Conservation (phyloP, 768 basidiomycete genomes). For the Mycena metata region DNA sequence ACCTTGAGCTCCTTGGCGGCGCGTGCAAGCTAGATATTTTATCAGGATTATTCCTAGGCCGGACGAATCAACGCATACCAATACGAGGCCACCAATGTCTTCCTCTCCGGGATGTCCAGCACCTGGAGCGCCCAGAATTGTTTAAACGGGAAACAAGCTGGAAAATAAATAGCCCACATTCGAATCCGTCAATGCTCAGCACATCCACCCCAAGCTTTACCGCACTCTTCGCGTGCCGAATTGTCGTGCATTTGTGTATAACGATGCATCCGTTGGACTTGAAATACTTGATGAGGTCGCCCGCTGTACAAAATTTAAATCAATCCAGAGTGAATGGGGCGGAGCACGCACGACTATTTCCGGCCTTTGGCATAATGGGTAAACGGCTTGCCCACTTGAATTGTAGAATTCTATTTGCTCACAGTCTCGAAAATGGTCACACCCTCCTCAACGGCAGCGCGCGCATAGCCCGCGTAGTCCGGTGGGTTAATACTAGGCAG, state of each 20-base stretch:
- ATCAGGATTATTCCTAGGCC: no score
- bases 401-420: no score
- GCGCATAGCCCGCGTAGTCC: slow-evolving; percentile 88
- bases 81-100: slow-evolving; percentile 88
- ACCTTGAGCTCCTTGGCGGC: slow-evolving; percentile 86
- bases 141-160: slow-evolving; percentile 18
- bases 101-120: slow-evolving; percentile 97
- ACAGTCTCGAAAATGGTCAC: slow-evolving; percentile 89
- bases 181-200: slow-evolving; percentile 91
- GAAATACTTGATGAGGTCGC: slow-evolving; percentile 82
- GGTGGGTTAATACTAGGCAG: slow-evolving; percentile 92
- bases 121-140: slow-evolving; percentile 59
- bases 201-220: slow-evolving; percentile 87
- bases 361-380: slow-evolving; percentile 57
- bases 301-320: slow-evolving; percentile 61
- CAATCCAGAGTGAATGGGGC: not conserved
- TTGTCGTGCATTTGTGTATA: slow-evolving; percentile 92
- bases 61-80: slow-evolving; percentile 60
- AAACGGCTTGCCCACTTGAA: no score
- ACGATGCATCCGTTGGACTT: slow-evolving; percentile 84
- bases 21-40: slow-evolving; percentile 74
- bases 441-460: slow-evolving; percentile 88
- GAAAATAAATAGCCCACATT: slow-evolving; percentile 66
- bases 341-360: slow-evolving; percentile 80
- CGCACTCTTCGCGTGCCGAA: slow-evolving; percentile 86